These are phyloP conservation scores for Entamoeba histolytica DNA, from an alignment of 208 protist species.

Conservation along the genomic window DNA sequence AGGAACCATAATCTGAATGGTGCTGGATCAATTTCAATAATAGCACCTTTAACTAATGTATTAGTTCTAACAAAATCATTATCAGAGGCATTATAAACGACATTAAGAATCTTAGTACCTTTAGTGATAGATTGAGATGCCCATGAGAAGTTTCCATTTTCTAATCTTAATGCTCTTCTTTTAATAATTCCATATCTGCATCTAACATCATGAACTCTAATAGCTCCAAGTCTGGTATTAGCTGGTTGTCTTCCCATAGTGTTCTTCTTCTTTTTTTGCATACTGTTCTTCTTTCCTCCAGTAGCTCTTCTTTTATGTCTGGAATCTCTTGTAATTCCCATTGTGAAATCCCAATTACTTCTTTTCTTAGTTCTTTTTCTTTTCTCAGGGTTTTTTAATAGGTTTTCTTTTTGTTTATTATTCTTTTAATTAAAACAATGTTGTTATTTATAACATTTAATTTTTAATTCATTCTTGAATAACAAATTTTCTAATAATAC, in stretches of 20 bases:
- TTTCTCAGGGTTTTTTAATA: no score
- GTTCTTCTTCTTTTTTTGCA: conserved; percentile 75
- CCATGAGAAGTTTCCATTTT: conserved; percentile 92
- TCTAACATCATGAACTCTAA: conserved; percentile 48
- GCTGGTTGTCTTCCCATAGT: conserved; percentile 78
- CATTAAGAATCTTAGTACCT: conserved; percentile 76
- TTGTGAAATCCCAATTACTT: conserved; percentile 7
- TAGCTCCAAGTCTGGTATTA: conserved; percentile 69
- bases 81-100: conserved; percentile 96
- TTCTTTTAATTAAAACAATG: no score
- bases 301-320: conserved; percentile 87
- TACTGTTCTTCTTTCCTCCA: conserved; percentile 69
- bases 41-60: conserved; percentile 90
- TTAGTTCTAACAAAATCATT: conserved; percentile 98
- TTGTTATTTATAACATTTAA: no score
- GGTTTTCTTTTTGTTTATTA: no score
- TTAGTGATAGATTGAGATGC: conserved; percentile 51
- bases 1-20: conserved; percentile 92
- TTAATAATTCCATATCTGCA: conserved; percentile 87
- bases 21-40: conserved; percentile 79
- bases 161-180: conserved; percentile 83
- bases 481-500: no score
- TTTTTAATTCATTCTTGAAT: no score
- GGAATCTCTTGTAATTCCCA: conserved; percentile 82
- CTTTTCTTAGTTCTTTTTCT: no score